These are phyloP conservation scores for Pinus albicaulis DNA, from an alignment of 75 land plant species.

Conservation along the genomic window DNA sequence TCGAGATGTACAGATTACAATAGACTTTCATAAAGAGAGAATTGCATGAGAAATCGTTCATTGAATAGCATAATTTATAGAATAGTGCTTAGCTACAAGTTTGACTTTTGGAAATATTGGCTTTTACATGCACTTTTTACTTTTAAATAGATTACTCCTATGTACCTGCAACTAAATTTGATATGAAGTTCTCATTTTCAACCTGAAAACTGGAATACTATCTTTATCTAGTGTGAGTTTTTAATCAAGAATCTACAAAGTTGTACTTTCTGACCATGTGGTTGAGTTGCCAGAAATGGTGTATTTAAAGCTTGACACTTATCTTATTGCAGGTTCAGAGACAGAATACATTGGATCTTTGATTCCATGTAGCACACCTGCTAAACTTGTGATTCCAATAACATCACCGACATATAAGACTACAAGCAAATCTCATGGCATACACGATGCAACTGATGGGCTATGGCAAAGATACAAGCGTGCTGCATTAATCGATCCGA, in stretches of 20 bases:
- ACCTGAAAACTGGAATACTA: background rate
- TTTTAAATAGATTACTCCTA: background rate
- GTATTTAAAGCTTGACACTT: background rate
- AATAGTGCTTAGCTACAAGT: background rate
- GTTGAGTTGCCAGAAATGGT: background rate
- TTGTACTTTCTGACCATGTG: background rate
- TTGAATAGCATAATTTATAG: background rate
- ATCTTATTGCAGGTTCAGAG: slow-evolving; percentile 1
- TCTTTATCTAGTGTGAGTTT: background rate
- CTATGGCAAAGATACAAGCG: slow-evolving; percentile 7
- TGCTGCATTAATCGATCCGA: background rate
- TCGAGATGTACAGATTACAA: background rate
- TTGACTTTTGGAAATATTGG: background rate
- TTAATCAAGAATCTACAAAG: background rate
- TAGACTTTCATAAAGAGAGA: background rate
- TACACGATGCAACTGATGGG: slow-evolving; percentile 7
- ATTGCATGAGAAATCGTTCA: background rate
- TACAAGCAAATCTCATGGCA: slow-evolving; percentile 5
- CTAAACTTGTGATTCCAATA: slow-evolving; percentile 1
- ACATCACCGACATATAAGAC: slow-evolving; percentile 8
- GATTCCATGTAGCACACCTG: background rate
- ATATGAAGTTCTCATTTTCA: background rate
- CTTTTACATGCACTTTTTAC: background rate
- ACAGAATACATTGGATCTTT: background rate
- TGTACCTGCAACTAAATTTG: background rate